Evolutionary conservation across 371 early-diverging fungal genomes (phyloP), one percentile per base, ranked within the genome.

Genomic region (Nematocida sp.): DNA sequence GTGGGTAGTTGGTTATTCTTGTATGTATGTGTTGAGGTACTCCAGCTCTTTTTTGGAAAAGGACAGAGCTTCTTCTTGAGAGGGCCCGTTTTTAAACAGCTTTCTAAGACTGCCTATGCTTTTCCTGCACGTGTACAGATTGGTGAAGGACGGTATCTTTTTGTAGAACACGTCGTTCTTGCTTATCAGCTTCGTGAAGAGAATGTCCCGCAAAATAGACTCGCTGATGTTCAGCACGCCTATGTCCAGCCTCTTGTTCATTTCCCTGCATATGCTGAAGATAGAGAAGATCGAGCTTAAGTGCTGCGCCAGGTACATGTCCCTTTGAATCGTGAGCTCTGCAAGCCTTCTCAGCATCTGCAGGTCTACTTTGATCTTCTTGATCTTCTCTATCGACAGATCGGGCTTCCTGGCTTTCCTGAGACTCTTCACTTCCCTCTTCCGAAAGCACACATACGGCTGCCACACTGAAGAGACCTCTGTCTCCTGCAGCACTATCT

Each of bases 31-130:
- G 36, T 70, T 70, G 11, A 70, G 38, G 34, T 70, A 60, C 23
- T 70, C 74, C 51, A 70, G 46, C 36, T 70, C 57, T 37, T 60
- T 70, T 40, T 70, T 37, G 13, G 48, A 58, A 21, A 70, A 43
- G 3, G 13, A 38, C 8, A 70, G 15, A 13, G 25, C 19, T 21
- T 70, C 50, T 49, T 70, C 74, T 8, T n/a, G 23, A 5, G 74
- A 31, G 1, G 74, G 74, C 34, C 74, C 74, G 8, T 58, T 15
- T 37, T 70, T 70, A 4, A 70, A 70, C 7, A 70, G 74, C 51
- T 70, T 70, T 43, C 74, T 48, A 23, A 70, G 74, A 32, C 74
- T 60, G 43, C 74, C 62, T 45, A 70, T 70, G 63, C 74, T 70
- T 48, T 70, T 70, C n/a, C 74, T 38, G 63, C 74, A 70, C 2